Base-by-base conservation (phyloP, 1,284 basidiomycete species). In the Coniferiporia sulphurascens region DNA sequence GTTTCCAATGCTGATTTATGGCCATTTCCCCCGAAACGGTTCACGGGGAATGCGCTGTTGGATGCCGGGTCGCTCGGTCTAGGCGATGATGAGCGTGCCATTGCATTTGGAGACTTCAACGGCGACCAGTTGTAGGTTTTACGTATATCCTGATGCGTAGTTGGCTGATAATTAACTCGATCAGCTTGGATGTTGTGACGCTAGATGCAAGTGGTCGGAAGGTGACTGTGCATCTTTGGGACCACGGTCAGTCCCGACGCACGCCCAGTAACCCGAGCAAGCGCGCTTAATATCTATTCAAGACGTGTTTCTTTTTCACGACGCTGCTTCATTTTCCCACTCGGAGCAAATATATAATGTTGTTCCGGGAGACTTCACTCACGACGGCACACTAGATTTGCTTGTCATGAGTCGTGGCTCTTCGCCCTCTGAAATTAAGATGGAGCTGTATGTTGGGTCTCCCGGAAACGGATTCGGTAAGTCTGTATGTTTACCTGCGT, bases 21-120 rank as follows among this genome's bases (percentile, higher is more conserved):
- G 91, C 91, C 93, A 1, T 93, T 93, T 73, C 78, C 86, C 53
- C 80, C 85, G 21, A 91, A 95, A 71, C 80, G 92, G 46, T 97
- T 95, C 76, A 86, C 82, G n/a, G 84, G 87, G 56, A 95, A 96
- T 67, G 83, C 89, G 0, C 79, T 98, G 50, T 78, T 97, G 61
- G 78, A 85, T 64, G 88, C 93, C 1, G 95, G 94, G 1, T 74
- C 84, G 0, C 78, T 97, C 66, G 95, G 95, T 0, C 74, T 99
- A 17, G 79, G 80, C 43, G 76, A 77, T n/a, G 80, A 84, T 44
- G 85, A 83, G 21, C 82, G 90, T 58, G 81, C 97, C 32, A 81
- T 92, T 52, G 95, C 95, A 1, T 90, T 95, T 68, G 96, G 93
- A 34, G 96, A 99, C 74, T 95, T 93, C 72, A 87, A 98, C 70